Evolutionary conservation across 2,329 filamentous ascomycete genomes (phyloP).

Genomic region (Talaromyces piceae): DNA sequence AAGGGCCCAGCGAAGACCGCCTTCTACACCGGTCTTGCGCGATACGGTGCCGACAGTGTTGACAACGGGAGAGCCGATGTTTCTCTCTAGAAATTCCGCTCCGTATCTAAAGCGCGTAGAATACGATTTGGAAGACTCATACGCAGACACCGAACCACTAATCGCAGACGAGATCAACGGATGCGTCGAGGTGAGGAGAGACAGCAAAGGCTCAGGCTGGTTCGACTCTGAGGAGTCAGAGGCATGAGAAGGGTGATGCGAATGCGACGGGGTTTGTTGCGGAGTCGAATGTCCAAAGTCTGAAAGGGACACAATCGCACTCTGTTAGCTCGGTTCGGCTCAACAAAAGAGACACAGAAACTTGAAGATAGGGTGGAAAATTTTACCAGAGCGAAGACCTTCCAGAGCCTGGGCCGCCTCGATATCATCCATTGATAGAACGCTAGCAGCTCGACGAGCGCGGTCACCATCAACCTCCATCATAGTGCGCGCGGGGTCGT

Average conservation of each 20-base stretch:
- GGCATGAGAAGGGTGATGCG: conserved; percentile 3
- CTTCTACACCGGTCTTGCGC: conserved; percentile 79
- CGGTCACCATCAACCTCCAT: conserved; percentile 38
- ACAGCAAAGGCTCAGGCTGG: conserved; percentile 71
- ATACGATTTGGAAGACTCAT: conserved; percentile 81
- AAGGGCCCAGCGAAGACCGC: conserved; percentile 77
- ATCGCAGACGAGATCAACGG: conserved; percentile 80
- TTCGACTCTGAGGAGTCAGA: conserved; percentile 27
- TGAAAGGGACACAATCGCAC: conserved; percentile 4
- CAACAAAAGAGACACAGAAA: neutral
- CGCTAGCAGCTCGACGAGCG: conserved; percentile 37
- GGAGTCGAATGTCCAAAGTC: conserved; percentile 8
- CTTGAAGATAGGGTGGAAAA: neutral
- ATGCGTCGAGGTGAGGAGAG: conserved; percentile 79
- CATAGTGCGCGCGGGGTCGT: conserved; percentile 28
- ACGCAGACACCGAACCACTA: conserved; percentile 75
- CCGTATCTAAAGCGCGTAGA: conserved; percentile 83
- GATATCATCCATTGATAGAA: conserved; percentile 43
- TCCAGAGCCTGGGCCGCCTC: conserved; percentile 67
- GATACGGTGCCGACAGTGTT: conserved; percentile 81
- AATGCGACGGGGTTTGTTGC: conserved; percentile 10
- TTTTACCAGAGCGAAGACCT: conserved; percentile 62
- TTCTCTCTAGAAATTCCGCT: conserved; percentile 84
- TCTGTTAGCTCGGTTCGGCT: neutral
- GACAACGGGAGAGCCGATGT: conserved; percentile 71